Evolutionary conservation across 352 stramenopile species (phyloP).

Genomic region (Sclerospora graminicola): DNA sequence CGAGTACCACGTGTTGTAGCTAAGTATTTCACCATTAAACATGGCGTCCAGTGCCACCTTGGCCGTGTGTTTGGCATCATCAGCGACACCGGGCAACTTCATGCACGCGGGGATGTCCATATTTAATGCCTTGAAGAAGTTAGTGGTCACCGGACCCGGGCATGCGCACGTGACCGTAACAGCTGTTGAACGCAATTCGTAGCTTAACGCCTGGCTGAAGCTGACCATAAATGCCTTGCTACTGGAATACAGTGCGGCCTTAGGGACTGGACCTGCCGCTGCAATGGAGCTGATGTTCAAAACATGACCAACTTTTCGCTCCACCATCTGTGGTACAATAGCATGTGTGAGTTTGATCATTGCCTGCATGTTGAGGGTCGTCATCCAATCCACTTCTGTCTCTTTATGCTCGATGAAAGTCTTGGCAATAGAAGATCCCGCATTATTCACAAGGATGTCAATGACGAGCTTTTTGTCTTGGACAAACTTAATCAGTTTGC

Average conservation of each 20-base stretch:
- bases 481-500: constrained; percentile 46
- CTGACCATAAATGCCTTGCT: constrained; percentile 66
- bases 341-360: constrained; percentile 49
- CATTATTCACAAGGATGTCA: constrained; percentile 85
- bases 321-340: constrained; percentile 66
- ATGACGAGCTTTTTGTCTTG: constrained; percentile 48
- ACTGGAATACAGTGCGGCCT: constrained; percentile 63
- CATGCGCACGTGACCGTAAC: constrained; percentile 79
- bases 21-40: constrained; percentile 43
- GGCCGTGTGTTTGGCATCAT: constrained; percentile 42
- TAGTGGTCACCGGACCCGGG: constrained; percentile 57
- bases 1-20: constrained; percentile 41
- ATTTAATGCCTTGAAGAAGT: constrained; percentile 41
- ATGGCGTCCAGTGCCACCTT: constrained; percentile 44
- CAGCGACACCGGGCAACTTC: constrained; percentile 24
- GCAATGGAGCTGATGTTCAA: constrained; percentile 75
- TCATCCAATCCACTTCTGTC: constrained; percentile 42
- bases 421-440: constrained; percentile 28
- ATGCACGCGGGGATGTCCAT: constrained; percentile 28
- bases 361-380: constrained; percentile 60
- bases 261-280: constrained; percentile 36
- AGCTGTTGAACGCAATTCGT: constrained; percentile 61
- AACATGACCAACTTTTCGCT: constrained; percentile 53
- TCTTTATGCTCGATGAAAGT: constrained; percentile 32
- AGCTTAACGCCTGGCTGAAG: constrained; percentile 74